Evolutionary conservation across 495 filamentous ascomycete species (phyloP).

Genomic region (Neurospora sp.): DNA sequence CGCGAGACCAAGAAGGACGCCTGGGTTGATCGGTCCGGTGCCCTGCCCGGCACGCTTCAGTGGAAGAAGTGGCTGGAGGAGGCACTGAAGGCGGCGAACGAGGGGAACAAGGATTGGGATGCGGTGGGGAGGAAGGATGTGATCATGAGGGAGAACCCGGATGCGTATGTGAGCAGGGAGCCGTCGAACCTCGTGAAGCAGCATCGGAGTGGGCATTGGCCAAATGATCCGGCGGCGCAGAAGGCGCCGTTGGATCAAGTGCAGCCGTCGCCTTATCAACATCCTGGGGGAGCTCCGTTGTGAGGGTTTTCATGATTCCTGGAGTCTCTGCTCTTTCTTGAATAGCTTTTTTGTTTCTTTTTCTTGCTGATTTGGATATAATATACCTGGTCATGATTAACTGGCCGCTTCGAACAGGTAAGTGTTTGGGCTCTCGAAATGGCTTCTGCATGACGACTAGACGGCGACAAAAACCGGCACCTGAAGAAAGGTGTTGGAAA

Average conservation of each 20-base stretch:
- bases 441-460: neutral
- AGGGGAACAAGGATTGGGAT: conserved; percentile 27
- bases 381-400: neutral
- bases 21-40: conserved; percentile 38
- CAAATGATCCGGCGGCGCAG: conserved; percentile 8
- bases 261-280: neutral
- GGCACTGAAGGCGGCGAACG: conserved; percentile 30
- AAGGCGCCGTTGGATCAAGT: conserved; percentile 13
- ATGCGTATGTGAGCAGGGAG: neutral
- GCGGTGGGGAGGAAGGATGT: conserved; percentile 38
- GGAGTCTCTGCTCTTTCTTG: neutral
- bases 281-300: neutral
- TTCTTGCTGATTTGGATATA: neutral
- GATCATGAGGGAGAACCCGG: conserved; percentile 30
- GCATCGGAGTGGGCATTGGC: neutral
- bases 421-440: neutral
- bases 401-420: neutral
- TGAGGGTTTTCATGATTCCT: neutral
- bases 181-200: neutral
- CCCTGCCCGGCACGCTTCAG: conserved; percentile 37
- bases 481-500: neutral
- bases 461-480: neutral
- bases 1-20: conserved; percentile 37
- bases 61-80: conserved; percentile 45
- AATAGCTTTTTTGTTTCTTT: neutral